Evolutionary conservation across 495 filamentous ascomycete species (phyloP), one percentile per base, ranked within the genome.

Genomic region (Monascus purpureus): DNA sequence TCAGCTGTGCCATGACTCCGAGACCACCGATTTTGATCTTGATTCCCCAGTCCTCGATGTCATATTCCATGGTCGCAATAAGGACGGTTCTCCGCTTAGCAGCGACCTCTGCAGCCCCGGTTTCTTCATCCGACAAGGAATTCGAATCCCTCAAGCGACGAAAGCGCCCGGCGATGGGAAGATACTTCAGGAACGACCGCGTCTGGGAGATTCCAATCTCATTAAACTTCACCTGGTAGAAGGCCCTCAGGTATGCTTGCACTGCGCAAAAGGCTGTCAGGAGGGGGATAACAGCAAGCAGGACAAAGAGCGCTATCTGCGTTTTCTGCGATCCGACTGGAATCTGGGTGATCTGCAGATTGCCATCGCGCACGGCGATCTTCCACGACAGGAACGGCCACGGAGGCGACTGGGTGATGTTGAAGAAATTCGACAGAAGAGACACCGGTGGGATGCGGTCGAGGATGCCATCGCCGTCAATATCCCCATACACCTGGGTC

Each of bases 181-280:
- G 25, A n/a, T n/a, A n/a, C n/a, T 9, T 4, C 4, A 27, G 5
- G n/a, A 27, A 12, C 19, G 14, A 71, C 2, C 41, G 57, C 15
- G 45, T 39, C n/a, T 51, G 36, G 6, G 29, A 33, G 15, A 56
- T 48, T 22, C 63, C 63, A 29, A 55, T 33, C 33, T 59, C 43
- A 40, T 70, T 72, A 44, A 69, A 55, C 32, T 69, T 68, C 32
- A 72, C 60, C 17, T 52, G 53, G 42, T 70, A 72, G 41, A 69
- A 72, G 12, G 47, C 52, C 16, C 42, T 40, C 25, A 63, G 50
- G 42, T 63, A 72, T 8, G 62, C 40, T 31, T 42, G 60, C 5
- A 67, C 55, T 12, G 53, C 63, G 1, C 49, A 16, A n/a, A 45
- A 29, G 8, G 47, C 64, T 22, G 57, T 59, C 4, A 57, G 7